Base-by-base conservation (phyloP, 2,329 filamentous ascomycete genomes). In the Sporothrix luriei region DNA sequence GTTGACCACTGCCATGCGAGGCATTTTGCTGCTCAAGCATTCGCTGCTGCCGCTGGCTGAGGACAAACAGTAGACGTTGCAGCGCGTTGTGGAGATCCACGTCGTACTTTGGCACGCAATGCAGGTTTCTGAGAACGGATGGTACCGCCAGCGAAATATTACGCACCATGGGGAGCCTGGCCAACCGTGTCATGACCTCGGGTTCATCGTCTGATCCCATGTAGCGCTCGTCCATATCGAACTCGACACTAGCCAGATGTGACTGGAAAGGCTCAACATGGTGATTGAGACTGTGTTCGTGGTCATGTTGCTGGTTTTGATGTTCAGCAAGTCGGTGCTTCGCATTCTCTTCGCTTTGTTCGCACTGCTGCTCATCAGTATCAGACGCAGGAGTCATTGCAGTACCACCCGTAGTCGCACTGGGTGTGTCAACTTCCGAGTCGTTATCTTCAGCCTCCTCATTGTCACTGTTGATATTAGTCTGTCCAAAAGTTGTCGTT, bases 81-180 rank as follows among this genome's bases (percentile, higher is more conserved):
- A 71, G n/a, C 21, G 26, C 40, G 16, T 51, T 54, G 19, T 69
- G 70, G n/a, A 71, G 62, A 29, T 71, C 70, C 6, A 62, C 46
- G 21, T 71, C 70, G 61, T 46, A 67, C 33, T 68, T 66, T 14
- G 70, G 66, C 1, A 71, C 66, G 21, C 46, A 66, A 19, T 46
- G 16, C 21, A 71, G 51, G 6, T 43, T 48, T 16, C 52, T 62
- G 19, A 69, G 38, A 16, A 24, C 43, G 19, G 70, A 69, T 74
- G 80, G 83, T 14, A 82, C 79, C 70, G 84, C 81, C 16, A 85
- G 72, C 0, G 77, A 80, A 24, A 85, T 68, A 84, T 84, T 3
- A 4, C 59, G 59, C 38, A 62, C 38, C 59, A 43, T 40, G 5
- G 59, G 59, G 2, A 62, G 59, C 4, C 70, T 71, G 73, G 79